Percentiles rank a stretch among this genome's conserved stretches.
Evolutionary conservation across 2,329 filamentous ascomycete species (phyloP).

Genomic region (Pestalotiopsis sp.): DNA sequence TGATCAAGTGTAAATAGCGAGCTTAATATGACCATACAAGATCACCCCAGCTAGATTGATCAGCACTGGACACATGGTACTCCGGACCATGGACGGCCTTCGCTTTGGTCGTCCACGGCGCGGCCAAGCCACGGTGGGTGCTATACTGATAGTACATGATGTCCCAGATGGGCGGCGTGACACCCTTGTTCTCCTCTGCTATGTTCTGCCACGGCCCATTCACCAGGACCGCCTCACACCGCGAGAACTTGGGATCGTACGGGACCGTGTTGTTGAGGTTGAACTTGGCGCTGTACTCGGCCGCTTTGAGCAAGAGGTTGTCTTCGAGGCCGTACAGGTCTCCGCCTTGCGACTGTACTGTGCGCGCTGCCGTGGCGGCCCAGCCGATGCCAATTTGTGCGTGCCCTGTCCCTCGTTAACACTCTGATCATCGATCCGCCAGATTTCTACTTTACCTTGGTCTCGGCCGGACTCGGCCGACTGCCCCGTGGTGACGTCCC

Average conservation of each 20-base stretch:
- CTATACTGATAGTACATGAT: background rate
- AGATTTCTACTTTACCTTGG: slow-evolving; percentile 22
- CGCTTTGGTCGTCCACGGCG: background rate
- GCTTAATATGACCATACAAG: background rate
- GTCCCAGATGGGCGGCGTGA: background rate
- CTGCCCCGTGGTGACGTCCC: slow-evolving; percentile 36
- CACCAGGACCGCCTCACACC: slow-evolving; percentile 42
- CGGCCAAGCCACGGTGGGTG: background rate
- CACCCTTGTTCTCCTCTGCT: background rate
- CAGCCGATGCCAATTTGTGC: slow-evolving; percentile 34
- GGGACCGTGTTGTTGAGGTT: slow-evolving; percentile 36
- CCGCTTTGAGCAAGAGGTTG: slow-evolving; percentile 36
- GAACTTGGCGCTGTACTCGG: slow-evolving; percentile 41
- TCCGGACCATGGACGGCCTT: background rate
- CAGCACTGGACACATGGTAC: background rate
- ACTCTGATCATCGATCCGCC: background rate
- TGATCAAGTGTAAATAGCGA: no score
- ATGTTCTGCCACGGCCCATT: slow-evolving; percentile 36
- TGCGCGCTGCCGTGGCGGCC: slow-evolving; percentile 35
- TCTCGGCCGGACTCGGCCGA: slow-evolving; percentile 39
- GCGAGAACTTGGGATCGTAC: slow-evolving; percentile 37
- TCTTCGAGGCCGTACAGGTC: slow-evolving; percentile 35
- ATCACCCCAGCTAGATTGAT: background rate
- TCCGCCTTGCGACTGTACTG: slow-evolving; percentile 35
- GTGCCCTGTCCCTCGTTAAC: slow-evolving; percentile 19